Evolutionary conservation across 1,284 basidiomycete species (phyloP), one percentile per base, ranked within the genome.

Genomic region (Paramarasmius palmivorus): DNA sequence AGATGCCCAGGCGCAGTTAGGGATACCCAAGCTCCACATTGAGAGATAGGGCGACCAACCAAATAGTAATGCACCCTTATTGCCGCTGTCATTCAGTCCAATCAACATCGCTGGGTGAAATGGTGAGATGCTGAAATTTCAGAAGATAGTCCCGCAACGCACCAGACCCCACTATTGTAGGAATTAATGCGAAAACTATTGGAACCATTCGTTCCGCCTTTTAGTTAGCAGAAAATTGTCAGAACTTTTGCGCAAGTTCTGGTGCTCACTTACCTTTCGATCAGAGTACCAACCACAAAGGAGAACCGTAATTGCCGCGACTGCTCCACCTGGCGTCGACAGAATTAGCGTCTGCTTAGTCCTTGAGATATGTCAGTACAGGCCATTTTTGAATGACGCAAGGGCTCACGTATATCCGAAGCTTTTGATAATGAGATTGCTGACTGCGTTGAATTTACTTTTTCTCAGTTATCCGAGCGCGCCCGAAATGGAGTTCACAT

Each of bases 151-250:
- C 17, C 29, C n/a, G 25, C 26, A 22, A 39, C 65, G 57, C 56
- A 78, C 79, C 77, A 54, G 78, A 64, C 9, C 85, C 84, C 3
- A 83, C 68, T 35, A 89, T 81, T 0, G 85, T 84, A 0, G 86
- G 85, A 10, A 88, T 62, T 39, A 88, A 59, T 2, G 81, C 78
- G 57, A 83, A 74, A 12, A 86, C 71, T 26, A 88, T 83, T 0
- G 86, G 86, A 2, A 79, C 57, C 83, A 86, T 87, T 3, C 86
- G 74, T 58, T 84, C 82, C 42, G 72, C 73, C 83, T 86, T n/a
- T n/a, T n/a, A n/a, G n/a, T n/a, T n/a, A n/a, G 37, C 34, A 38
- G 20, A 35, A 49, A 2, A 29, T 38, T 35, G 15, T 22, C 48
- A 12, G 25, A 5, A 2, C 39, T 17, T 20, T 15, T 20, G 25